Evolutionary conservation across 225 moss, liverwort and hornwort species (phyloP).

Genomic region (Lunularia cruciata): DNA sequence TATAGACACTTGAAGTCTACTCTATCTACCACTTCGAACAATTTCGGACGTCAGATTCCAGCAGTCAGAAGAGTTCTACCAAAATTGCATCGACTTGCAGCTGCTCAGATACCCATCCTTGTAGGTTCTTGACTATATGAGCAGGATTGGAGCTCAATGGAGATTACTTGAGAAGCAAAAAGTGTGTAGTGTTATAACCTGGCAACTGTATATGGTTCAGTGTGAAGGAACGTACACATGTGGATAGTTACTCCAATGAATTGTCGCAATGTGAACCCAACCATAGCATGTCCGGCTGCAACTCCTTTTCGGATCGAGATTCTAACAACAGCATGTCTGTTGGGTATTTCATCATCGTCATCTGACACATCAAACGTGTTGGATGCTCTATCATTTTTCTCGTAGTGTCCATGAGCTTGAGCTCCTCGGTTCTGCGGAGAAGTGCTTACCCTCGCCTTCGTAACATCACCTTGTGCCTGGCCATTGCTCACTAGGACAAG

Average conservation of each 20-base stretch:
- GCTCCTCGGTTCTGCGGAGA: slow-evolving; percentile 23
- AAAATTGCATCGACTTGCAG: too few relatives aligned
- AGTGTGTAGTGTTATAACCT: too few relatives aligned
- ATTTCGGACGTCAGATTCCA: too few relatives aligned
- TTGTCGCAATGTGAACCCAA: slow-evolving; percentile 72
- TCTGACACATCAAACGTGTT: slow-evolving; percentile 34
- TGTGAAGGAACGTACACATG: slow-evolving; percentile 63
- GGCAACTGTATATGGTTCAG: slow-evolving; percentile 11
- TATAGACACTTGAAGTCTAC: too few relatives aligned
- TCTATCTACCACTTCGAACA: too few relatives aligned
- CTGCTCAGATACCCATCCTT: too few relatives aligned
- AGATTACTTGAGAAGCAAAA: too few relatives aligned
- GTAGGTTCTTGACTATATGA: too few relatives aligned
- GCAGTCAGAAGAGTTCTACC: too few relatives aligned
- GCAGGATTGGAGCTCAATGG: too few relatives aligned
- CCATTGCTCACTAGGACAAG: slow-evolving; percentile 65
- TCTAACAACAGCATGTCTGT: slow-evolving; percentile 65
- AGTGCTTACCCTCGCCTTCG: slow-evolving; percentile 20
- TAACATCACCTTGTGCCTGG: slow-evolving; percentile 9
- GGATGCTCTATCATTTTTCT: slow-evolving; percentile 16
- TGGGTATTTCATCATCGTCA: slow-evolving; percentile 35
- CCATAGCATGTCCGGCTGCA: slow-evolving; percentile 79
- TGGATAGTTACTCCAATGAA: slow-evolving; percentile 75
- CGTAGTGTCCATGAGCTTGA: not conserved
- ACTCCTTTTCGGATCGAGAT: slow-evolving; percentile 56